Evolutionary conservation across 129 eudicot genomes (phyloP), one percentile per base, ranked within the genome.

Genomic region (Centella asiatica): DNA sequence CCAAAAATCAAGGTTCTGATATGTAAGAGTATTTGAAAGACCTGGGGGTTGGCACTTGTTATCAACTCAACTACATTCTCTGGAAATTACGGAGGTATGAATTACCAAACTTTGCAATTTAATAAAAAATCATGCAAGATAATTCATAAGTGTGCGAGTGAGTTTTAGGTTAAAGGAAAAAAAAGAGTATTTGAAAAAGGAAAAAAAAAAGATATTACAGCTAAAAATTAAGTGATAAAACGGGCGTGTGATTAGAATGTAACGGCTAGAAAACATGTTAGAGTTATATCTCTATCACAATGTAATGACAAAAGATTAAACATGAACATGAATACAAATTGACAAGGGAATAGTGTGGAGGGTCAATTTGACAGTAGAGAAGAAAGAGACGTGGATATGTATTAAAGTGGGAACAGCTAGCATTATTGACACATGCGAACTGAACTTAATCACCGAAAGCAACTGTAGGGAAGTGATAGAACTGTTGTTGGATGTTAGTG

Each of bases 361-460:
- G 34, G 25, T 50, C 3, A 23, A 32, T 52, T 22, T 33, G 6
- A 13, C 27, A 18, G 22, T 60, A 18, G 20, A 1, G 65, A 62
- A 13, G 70, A 69, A 22, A 61, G 54, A 53, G 73, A 74, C 12
- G 50, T n/a, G n/a, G n/a, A n/a, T n/a, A n/a, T n/a, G n/a, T n/a
- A n/a, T n/a, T n/a, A n/a, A n/a, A n/a, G 46, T n/a, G 26, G 25
- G 32, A 13, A 19, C 31, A 72, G 1, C 36, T 54, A 64, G 13
- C 40, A 72, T 65, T 53, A 61, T 58, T 51, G 69, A 19, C 74
- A 33, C 27, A 59, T 58, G 56, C 47, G 68, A 23, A 48, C 20
- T 33, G 34, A 60, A 50, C 50, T 2, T 36, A 64, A 74, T 68
- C 52, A 54, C 22, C 1, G 72, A 73, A 39, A 74, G 64, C 57